These are phyloP conservation scores for Fonsecaea nubica DNA, from an alignment of 2,329 filamentous ascomycete species.

Conservation along the genomic window DNA sequence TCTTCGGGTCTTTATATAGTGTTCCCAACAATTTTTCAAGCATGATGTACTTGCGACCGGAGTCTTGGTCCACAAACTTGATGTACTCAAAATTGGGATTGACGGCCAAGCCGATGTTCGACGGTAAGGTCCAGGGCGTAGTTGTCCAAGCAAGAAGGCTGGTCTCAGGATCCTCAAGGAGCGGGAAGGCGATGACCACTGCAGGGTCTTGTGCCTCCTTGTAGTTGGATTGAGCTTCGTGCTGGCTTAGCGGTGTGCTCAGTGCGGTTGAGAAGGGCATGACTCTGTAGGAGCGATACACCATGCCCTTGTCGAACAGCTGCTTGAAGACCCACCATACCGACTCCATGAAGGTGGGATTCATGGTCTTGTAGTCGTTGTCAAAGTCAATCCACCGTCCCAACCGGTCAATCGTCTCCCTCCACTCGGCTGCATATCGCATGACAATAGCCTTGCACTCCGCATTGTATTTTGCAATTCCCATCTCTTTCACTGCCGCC, in stretches of 20 bases:
- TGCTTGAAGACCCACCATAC: conserved; percentile 94
- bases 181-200: conserved; percentile 80
- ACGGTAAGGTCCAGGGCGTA: conserved; percentile 80
- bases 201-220: conserved; percentile 86
- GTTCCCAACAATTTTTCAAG: conserved; percentile 77
- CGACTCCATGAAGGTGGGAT: conserved; percentile 85
- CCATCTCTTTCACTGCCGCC: conserved; percentile 82
- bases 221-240: conserved; percentile 89
- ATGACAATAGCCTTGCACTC: conserved; percentile 89
- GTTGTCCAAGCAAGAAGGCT: conserved; percentile 82
- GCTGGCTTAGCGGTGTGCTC: conserved; percentile 83
- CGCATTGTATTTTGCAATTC: conserved; percentile 82
- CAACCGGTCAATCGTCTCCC: conserved; percentile 78
- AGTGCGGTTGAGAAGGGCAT: conserved; percentile 90
- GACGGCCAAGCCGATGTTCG: conserved; percentile 73
- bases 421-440: conserved; percentile 82
- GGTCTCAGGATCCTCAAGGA: conserved; percentile 74
- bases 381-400: conserved; percentile 94
- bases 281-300: conserved; percentile 84
- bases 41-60: conserved; percentile 78
- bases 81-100: conserved; percentile 81
- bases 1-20: conserved; percentile 90
- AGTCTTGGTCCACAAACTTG: conserved; percentile 78
- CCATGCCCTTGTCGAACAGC: conserved; percentile 80
- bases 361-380: conserved; percentile 95